Conservation (phyloP, 345 rosid genomes). For the Turnera subulata region DNA sequence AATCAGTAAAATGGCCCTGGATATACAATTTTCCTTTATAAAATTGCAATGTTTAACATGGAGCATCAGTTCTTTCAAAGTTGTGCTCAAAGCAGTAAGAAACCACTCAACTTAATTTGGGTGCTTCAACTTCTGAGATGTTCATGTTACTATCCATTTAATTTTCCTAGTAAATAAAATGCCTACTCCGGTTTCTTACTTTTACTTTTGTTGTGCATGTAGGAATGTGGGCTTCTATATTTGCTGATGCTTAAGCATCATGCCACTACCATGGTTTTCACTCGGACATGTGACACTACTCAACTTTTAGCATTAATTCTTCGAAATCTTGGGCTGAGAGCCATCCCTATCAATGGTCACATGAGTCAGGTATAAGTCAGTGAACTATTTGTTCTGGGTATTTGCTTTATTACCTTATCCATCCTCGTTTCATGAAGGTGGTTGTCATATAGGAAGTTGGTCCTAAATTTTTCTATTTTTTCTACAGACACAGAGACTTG, state of each 20-base stretch:
- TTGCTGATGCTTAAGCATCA: constrained; percentile 65
- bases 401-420: neutral
- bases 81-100: no score
- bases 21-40: no score
- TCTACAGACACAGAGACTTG: constrained; percentile 81
- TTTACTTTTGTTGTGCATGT: constrained; percentile 21
- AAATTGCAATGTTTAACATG: no score
- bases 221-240: constrained; percentile 93
- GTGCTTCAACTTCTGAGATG: no score
- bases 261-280: constrained; percentile 83
- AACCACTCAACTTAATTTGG: no score
- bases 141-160: no score
- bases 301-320: constrained; percentile 64
- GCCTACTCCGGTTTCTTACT: no score
- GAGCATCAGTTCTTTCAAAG: no score
- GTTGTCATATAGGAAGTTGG: neutral
- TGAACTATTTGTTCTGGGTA: neutral
- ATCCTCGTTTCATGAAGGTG: neutral
- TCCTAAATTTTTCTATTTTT: constrained; percentile 6
- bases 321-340: constrained; percentile 82
- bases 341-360: constrained; percentile 96
- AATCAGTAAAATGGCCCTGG: no score
- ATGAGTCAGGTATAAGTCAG: constrained; percentile 67
- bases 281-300: constrained; percentile 87
- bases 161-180: no score